Conservation (phyloP, 2,329 filamentous ascomycete genomes). For the Aureobasidium sp. region DNA sequence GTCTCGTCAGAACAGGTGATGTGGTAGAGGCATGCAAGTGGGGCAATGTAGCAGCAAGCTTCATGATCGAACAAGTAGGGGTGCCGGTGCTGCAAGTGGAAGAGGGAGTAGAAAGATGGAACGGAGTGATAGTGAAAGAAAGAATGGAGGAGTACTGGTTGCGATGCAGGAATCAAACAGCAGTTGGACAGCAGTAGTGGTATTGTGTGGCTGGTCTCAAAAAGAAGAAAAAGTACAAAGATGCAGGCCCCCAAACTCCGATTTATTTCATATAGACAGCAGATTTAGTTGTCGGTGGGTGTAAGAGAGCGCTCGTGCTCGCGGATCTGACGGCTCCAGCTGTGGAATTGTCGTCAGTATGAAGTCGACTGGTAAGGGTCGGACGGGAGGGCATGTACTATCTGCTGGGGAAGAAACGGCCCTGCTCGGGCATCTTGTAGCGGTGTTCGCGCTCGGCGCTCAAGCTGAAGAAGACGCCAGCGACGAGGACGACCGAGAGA, state of each 20-base stretch:
- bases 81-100: conserved; percentile 51
- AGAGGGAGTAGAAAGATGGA: conserved; percentile 36
- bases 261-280: neutral
- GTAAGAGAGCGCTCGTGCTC: conserved; percentile 47
- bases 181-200: conserved; percentile 8
- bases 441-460: conserved; percentile 68
- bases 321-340: conserved; percentile 62
- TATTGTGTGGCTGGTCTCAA: conserved; percentile 1
- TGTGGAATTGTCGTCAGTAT: conserved; percentile 7
- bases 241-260: conserved; percentile 8
- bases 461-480: conserved; percentile 59
- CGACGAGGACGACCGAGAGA: conserved; percentile 58
- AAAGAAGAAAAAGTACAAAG: neutral
- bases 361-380: neutral
- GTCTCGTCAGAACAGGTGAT: conserved; percentile 43
- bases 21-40: conserved; percentile 66
- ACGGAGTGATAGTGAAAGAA: conserved; percentile 33
- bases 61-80: conserved; percentile 91
- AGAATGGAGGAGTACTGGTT: conserved; percentile 24
- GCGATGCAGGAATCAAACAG: neutral
- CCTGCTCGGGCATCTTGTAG: conserved; percentile 65
- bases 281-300: neutral
- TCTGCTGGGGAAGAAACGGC: conserved; percentile 76
- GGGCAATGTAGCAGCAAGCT: conserved; percentile 77
- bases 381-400: conserved; percentile 48